A percentile compares a stretch with the other conserved stretches of the same genome.
Evolutionary conservation across 2,329 filamentous ascomycete genomes (phyloP).

Genomic region (Calonectria fujianensis): DNA sequence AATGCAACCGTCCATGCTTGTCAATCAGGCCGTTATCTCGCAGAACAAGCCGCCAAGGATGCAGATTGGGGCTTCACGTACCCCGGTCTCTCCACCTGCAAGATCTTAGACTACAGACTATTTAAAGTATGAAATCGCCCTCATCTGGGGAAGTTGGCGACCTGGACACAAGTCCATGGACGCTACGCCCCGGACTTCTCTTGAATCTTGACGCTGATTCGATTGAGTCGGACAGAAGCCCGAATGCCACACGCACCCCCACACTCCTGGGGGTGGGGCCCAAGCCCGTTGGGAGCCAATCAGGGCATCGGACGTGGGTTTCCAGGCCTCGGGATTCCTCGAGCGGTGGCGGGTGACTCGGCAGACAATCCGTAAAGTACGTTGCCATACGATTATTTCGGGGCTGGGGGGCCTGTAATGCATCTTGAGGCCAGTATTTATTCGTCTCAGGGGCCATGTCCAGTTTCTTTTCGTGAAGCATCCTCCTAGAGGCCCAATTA

Average conservation of each 20-base stretch:
- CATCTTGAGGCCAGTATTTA: slow-evolving; percentile 25
- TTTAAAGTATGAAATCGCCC: neutral
- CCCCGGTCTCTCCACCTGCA: slow-evolving; percentile 10
- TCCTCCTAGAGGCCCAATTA: neutral
- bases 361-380: slow-evolving; percentile 45
- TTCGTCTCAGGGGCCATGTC: neutral
- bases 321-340: slow-evolving; percentile 44
- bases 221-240: slow-evolving; percentile 44
- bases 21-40: neutral
- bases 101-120: neutral
- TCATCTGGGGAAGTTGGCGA: neutral
- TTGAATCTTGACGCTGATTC: slow-evolving; percentile 25
- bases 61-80: neutral
- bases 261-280: slow-evolving; percentile 42
- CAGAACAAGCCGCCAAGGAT: neutral
- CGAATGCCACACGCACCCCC: slow-evolving; percentile 40
- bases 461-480: neutral
- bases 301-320: neutral
- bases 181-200: slow-evolving; percentile 23
- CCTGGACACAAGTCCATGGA: neutral
- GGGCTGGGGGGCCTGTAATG: slow-evolving; percentile 16
- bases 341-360: slow-evolving; percentile 42
- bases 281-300: neutral
- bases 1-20: neutral
- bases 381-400: slow-evolving; percentile 34